Evolutionary conservation across 2,329 filamentous ascomycete species (phyloP).

Genomic region (Mycosphaerella sp.): DNA sequence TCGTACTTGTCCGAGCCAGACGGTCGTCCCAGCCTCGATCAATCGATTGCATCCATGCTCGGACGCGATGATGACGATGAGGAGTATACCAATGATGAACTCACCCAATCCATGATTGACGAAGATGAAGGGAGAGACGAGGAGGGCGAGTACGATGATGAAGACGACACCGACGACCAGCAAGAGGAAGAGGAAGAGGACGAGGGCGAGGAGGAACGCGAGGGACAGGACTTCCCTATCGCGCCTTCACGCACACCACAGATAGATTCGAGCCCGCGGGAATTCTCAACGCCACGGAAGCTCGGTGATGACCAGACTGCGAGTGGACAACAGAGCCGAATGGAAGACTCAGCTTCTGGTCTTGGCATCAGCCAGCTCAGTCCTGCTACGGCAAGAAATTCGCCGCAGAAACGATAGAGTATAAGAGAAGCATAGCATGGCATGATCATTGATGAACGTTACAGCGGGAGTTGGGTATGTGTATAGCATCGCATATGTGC

Average conservation of each 20-base stretch:
- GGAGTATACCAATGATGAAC: constrained; percentile 12
- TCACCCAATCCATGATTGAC: constrained; percentile 16
- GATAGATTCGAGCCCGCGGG: neutral
- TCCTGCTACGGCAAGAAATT: neutral
- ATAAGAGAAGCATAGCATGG: neutral
- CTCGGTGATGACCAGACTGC: neutral
- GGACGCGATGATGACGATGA: constrained; percentile 12
- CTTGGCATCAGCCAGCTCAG: neutral
- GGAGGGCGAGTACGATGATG: constrained; percentile 21
- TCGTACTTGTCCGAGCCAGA: constrained; percentile 17
- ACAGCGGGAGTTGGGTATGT: neutral
- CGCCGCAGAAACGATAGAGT: constrained; percentile 3
- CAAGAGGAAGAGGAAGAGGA: constrained; percentile 13
- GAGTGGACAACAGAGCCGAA: neutral
- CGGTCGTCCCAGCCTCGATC: constrained; percentile 19
- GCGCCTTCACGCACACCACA: constrained; percentile 16
- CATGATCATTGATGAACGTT: neutral
- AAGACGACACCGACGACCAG: constrained; percentile 11
- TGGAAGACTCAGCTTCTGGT: neutral
- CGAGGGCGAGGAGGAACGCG: constrained; percentile 18
- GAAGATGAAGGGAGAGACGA: constrained; percentile 28
- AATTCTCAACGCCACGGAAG: constrained; percentile 5
- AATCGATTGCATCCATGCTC: constrained; percentile 19
- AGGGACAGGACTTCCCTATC: constrained; percentile 14
- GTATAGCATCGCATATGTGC: neutral